A percentile compares a stretch with the other conserved stretches of the same genome.
Evolutionary conservation across 1,284 basidiomycete genomes (phyloP).

Genomic region (Exsudoporus floridanus): DNA sequence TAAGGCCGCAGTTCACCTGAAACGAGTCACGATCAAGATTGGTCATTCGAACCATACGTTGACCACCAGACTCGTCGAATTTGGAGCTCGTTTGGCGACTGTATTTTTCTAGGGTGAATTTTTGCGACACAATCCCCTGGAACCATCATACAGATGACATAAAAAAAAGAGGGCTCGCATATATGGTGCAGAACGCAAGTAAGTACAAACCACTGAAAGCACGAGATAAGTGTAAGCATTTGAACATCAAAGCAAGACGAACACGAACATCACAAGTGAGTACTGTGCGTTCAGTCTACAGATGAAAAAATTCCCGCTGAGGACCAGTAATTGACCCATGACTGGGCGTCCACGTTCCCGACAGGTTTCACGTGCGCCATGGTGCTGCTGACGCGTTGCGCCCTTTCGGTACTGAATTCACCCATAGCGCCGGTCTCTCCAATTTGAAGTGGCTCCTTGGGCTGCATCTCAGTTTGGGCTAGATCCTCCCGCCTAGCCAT

Average conservation of each 20-base stretch:
- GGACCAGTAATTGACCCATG: slow-evolving; percentile 24
- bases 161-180: neutral
- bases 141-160: neutral
- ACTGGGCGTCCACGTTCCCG: slow-evolving; percentile 11
- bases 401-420: slow-evolving; percentile 11
- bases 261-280: neutral
- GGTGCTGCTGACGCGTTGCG: slow-evolving; percentile 10
- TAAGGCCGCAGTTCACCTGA: neutral
- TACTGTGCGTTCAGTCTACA: neutral
- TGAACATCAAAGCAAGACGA: neutral
- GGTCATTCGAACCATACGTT: neutral
- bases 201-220: neutral
- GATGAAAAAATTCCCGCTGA: slow-evolving; percentile 13
- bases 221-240: neutral
- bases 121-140: neutral
- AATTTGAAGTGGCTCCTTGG: neutral
- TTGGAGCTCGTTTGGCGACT: neutral
- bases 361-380: slow-evolving; percentile 17
- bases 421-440: slow-evolving; percentile 11
- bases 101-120: neutral
- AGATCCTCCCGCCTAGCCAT: slow-evolving; percentile 6
- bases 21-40: neutral
- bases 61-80: neutral
- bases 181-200: neutral
- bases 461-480: neutral